Evolutionary conservation across 495 filamentous ascomycete genomes (phyloP).

Genomic region (Cairneyella variabilis): DNA sequence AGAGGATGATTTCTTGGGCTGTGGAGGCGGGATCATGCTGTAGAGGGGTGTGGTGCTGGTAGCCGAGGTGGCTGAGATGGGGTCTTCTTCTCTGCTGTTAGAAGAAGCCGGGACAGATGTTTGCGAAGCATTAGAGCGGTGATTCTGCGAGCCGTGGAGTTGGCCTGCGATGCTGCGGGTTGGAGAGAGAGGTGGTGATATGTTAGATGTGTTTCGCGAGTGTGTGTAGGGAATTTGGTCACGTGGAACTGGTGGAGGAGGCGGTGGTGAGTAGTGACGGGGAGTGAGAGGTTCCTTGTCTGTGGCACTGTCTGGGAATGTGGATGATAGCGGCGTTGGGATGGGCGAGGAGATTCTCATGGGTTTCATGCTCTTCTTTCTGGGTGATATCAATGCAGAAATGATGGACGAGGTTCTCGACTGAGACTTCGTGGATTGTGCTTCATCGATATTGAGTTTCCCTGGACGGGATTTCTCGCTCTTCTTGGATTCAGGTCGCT

Average conservation of each 20-base stretch:
- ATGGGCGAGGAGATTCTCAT: conserved; percentile 53
- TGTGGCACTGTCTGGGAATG: conserved; percentile 40
- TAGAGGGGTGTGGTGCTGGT: conserved; percentile 21
- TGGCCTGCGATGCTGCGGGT: conserved; percentile 22
- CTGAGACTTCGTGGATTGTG: conserved; percentile 34
- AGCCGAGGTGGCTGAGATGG: conserved; percentile 15
- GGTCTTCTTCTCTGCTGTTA: conserved; percentile 2
- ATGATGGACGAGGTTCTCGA: conserved; percentile 49
- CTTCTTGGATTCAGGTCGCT: conserved; percentile 29
- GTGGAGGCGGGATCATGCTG: conserved; percentile 3
- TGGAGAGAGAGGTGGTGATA: conserved; percentile 13
- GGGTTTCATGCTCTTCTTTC: conserved; percentile 34
- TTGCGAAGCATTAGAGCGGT: conserved; percentile 18
- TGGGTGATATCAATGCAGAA: conserved; percentile 49
- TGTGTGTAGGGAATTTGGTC: conserved; percentile 37
- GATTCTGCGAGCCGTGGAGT: background rate
- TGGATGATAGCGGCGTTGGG: conserved; percentile 48
- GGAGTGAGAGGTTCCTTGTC: conserved; percentile 50
- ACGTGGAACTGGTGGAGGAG: conserved; percentile 41
- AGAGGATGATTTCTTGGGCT: conserved; percentile 23
- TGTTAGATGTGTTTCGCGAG: conserved; percentile 10
- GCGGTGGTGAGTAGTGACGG: conserved; percentile 42
- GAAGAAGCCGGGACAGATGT: conserved; percentile 7
- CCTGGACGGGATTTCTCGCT: conserved; percentile 35
- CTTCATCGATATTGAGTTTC: conserved; percentile 39